phyloP scores from a whole-genome alignment of 2,329 filamentous ascomycete species.

The Plectosphaerella sp. region DNA sequence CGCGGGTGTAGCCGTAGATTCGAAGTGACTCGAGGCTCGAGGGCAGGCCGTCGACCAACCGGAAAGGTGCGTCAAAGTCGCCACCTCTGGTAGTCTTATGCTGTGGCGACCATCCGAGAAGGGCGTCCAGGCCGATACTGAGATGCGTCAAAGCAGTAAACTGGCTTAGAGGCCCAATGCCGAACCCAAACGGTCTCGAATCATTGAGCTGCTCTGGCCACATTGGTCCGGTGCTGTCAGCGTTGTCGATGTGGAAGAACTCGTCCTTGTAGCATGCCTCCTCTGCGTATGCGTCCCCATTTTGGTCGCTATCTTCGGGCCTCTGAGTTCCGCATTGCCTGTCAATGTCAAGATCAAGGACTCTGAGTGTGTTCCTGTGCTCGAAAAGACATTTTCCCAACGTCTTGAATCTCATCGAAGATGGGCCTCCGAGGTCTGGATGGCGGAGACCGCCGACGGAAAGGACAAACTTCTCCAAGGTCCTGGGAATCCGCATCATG shows the following conservation, averaged over 20 bases:
- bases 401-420: neutral
- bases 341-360: conserved; percentile 7
- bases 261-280: conserved; percentile 22
- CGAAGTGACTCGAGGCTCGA: conserved; percentile 8
- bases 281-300: conserved; percentile 16
- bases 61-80: neutral
- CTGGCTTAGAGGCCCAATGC: conserved; percentile 7
- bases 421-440: neutral
- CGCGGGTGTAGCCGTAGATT: conserved; percentile 9
- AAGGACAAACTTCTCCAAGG: conserved; percentile 5
- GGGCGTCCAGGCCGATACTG: neutral
- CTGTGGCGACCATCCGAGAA: neutral
- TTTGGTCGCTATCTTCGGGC: neutral
- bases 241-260: conserved; percentile 1
- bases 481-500: conserved; percentile 7
- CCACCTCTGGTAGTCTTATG: neutral
- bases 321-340: neutral
- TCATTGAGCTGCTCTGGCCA: neutral
- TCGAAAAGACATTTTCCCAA: conserved; percentile 5
- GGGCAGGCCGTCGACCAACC: conserved; percentile 8
- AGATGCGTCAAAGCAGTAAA: conserved; percentile 6
- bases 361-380: conserved; percentile 4
- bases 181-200: conserved; percentile 1
- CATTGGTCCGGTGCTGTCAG: neutral
- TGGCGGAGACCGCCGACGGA: conserved; percentile 1